Evolutionary conservation across 495 filamentous ascomycete species (phyloP).

Genomic region (Neurospora sublineolata): DNA sequence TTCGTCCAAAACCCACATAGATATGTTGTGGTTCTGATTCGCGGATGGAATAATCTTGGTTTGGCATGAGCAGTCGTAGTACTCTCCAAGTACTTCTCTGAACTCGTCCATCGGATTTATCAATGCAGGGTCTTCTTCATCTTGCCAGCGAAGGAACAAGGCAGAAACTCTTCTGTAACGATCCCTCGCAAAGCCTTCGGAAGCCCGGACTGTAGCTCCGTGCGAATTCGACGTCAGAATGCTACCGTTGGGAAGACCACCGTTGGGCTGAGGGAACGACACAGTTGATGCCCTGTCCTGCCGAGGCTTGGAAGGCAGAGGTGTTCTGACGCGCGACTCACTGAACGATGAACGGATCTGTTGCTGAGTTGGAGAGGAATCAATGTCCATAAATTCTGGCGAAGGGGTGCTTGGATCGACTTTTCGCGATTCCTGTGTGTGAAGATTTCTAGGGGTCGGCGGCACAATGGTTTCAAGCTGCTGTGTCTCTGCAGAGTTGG

Average conservation of each 20-base stretch:
- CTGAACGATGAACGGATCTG: conserved; percentile 22
- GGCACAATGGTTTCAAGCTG: conserved; percentile 18
- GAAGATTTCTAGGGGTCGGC: conserved; percentile 2
- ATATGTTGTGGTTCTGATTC: conserved; percentile 1
- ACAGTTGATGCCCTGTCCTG: conserved; percentile 25
- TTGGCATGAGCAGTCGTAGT: conserved; percentile 32
- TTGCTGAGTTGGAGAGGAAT: conserved; percentile 17
- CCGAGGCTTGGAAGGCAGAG: conserved; percentile 34
- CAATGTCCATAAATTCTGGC: conserved; percentile 17
- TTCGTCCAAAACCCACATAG: conserved; percentile 30
- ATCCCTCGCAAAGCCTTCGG: neutral
- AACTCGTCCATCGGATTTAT: conserved; percentile 27
- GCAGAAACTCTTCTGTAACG: conserved; percentile 32
- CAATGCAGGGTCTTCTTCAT: conserved; percentile 28
- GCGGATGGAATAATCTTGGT: conserved; percentile 28
- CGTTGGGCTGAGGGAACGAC: neutral
- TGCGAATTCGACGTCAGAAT: neutral
- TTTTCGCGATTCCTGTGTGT: conserved; percentile 22
- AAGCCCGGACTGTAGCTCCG: neutral
- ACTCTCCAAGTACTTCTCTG: conserved; percentile 26
- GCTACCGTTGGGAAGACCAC: neutral
- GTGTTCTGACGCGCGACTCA: conserved; percentile 36
- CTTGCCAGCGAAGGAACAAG: conserved; percentile 37
- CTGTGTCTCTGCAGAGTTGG: conserved; percentile 26
- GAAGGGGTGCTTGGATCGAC: neutral